Evolutionary conservation across 208 protist genomes (phyloP), one percentile per base, ranked within the genome.

Genomic region (Borovskyia barvae): DNA sequence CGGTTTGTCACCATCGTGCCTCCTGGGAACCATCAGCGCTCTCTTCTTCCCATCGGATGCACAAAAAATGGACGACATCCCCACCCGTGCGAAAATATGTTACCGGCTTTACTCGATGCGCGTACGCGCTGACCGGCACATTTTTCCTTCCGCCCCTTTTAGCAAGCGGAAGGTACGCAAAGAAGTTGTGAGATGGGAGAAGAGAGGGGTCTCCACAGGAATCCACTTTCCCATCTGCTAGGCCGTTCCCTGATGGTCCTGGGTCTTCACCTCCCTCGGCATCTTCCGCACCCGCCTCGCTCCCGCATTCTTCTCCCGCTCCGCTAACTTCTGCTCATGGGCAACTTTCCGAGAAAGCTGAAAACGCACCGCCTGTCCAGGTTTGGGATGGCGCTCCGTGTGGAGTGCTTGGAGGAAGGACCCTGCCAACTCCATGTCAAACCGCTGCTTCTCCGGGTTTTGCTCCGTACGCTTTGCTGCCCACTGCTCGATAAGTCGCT

Each of bases 391-490:
- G 2, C 77, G 68, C 30, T 78, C 71, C 1, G 74, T 92, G 70
- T 95, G 89, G 30, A 95, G 80, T 6, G 89, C 81, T 56, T 93
- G 85, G 8, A 95, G 60, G 62, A 95, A 90, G 2, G 83, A 86
- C 15, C 85, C 89, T 6, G 85, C 89, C 12, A 87, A 76, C 47
- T 95, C 85, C 89, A 95, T 95, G 62, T 88, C 80, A 59, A 90
- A 87, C 26, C 89, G 85, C 64, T 93, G 85, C 71, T 92, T 92
- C 45, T 81, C 75, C 1, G 89, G 85, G 55, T 93, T 74, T 6
- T 72, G 81, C 60, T 95, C 89, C 37, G 75, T 77, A 15, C 67
- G 69, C 56, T 87, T 77, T 53, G 72, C 71, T 2, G 57, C 69
- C 86, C 89, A 95, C 50, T 91, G 74, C 46, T 83, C 67, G 11